Evolutionary conservation across 2,329 filamentous ascomycete species (phyloP), one percentile per base, ranked within the genome.

Genomic region (Sporothrix phasma): DNA sequence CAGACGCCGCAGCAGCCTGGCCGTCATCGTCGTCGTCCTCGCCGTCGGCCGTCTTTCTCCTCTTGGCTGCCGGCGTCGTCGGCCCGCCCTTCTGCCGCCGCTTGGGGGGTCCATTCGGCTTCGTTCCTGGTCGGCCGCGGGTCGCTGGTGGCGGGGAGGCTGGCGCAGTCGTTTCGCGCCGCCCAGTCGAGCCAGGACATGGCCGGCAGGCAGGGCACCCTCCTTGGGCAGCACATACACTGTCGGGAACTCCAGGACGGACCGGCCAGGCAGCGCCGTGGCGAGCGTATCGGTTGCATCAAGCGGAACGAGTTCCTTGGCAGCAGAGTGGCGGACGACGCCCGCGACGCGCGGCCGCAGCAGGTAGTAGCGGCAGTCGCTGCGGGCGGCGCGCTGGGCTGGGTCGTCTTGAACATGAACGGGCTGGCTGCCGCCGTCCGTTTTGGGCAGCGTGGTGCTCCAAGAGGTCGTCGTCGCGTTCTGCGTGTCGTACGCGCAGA

Each of bases 181-280:
- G 69, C 45, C 68, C 71, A 0, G 67, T 67, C 4, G 68, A 68
- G 2, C 68, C 1, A 72, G 49, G 0, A 67, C 47, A 53, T 68
- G 69, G 0, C 70, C 71, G 1, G 66, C 45, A 0, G 73, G 72
- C n/a, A 73, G 64, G 0, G 10, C 46, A 5, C 41, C 39, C 5
- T 37, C 46, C 26, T 31, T 37, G 6, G 78, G 73, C 7, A 89
- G 75, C 5, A 83, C 80, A 70, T 88, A 85, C 13, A 92, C 79
- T 0, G 88, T 90, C 1, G 89, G 89, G 66, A 86, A 92, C 70
- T 92, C 89, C 6, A 90, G 75, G 0, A 92, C 79, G 0, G 79
- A 81, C 37, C 80, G 81, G 8, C 80, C 79, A n/a, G 73, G 73
- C 0, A 92, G 78, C 6, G 77, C 77, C 1, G 79, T 74, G 1